Evolutionary conservation across 2,329 filamentous ascomycete species (phyloP).

Genomic region (Mycosphaerella sp.): DNA sequence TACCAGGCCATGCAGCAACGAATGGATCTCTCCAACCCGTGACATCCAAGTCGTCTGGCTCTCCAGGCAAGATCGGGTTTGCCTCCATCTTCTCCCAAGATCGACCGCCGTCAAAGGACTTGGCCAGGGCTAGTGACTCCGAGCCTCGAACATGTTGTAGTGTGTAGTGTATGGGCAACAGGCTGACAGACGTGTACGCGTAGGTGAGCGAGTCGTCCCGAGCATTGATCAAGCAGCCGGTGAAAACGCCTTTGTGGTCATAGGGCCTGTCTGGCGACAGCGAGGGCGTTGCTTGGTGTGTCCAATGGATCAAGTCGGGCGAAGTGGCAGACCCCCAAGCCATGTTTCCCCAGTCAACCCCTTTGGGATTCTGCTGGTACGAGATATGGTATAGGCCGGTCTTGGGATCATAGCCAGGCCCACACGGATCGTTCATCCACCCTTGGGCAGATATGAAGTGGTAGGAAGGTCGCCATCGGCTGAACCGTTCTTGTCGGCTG

Average conservation of each 20-base stretch:
- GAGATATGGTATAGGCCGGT: slow-evolving; percentile 39
- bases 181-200: slow-evolving; percentile 39
- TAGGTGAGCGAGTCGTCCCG: slow-evolving; percentile 33
- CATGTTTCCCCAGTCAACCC: slow-evolving; percentile 40
- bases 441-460: slow-evolving; percentile 36
- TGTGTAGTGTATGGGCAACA: slow-evolving; percentile 39
- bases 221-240: slow-evolving; percentile 36
- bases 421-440: slow-evolving; percentile 45
- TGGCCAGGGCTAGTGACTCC: slow-evolving; percentile 38
- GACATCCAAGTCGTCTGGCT: slow-evolving; percentile 33
- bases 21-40: slow-evolving; percentile 43
- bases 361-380: slow-evolving; percentile 42
- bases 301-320: slow-evolving; percentile 38
- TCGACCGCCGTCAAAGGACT: slow-evolving; percentile 36
- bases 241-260: slow-evolving; percentile 40
- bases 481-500: slow-evolving; percentile 12
- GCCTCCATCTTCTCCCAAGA: slow-evolving; percentile 34
- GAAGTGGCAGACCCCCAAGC: slow-evolving; percentile 40
- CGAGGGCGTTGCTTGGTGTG: slow-evolving; percentile 26
- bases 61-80: slow-evolving; percentile 38
- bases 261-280: slow-evolving; percentile 35
- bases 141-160: slow-evolving; percentile 35
- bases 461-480: slow-evolving; percentile 29
- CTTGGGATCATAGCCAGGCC: slow-evolving; percentile 36
- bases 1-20: slow-evolving; percentile 31